Evolutionary conservation across 768 basidiomycete genomes (phyloP), one percentile per base, ranked within the genome.

Genomic region (Cytidiella melzeri): DNA sequence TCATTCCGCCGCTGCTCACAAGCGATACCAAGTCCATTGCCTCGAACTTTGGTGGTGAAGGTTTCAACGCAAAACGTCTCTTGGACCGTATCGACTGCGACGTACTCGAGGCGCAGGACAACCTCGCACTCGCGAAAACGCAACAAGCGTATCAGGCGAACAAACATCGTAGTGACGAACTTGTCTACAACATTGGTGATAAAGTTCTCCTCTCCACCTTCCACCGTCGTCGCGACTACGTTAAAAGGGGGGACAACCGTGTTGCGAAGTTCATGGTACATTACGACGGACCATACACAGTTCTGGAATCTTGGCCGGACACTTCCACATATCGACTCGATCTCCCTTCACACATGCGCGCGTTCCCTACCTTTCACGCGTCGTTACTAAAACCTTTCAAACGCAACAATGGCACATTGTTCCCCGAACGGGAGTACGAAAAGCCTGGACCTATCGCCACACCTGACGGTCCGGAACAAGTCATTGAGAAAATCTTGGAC

Each of bases 201-300:
- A 20, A 24, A 0, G 70, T 76, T 0, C 54, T 70, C 54, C 54
- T 76, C 0, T 67, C 69, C 0, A 73, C 69, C 0, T 28, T 51
- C 4, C 52, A 70, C 30, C 51, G 59, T 0, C 23, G 57, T 0
- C 41, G 52, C 3, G 58, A 67, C 2, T 73, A 67, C 48, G 56
- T 56, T 15, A 11, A 40, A 0, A 24, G 30, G 0, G 63, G 64
- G 0, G 55, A 61, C 2, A 58, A 62, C 2, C 54, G 64, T 0
- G 69, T 68, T 0, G 70, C 68, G 0, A 76, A 77, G 44, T 73
- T 74, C 45, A 68, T 76, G 59, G 69, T 72, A 0, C 47, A 58
- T 0, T 68, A 44, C 18, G 68, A 73, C 47, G 61, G 63, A 3
- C 60, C 57, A 1, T 63, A 54, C 46, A 23, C n/a, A 0, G 47